Conservation (phyloP, 1,284 basidiomycete species). For the Pyrrhoderma lamaoense region DNA sequence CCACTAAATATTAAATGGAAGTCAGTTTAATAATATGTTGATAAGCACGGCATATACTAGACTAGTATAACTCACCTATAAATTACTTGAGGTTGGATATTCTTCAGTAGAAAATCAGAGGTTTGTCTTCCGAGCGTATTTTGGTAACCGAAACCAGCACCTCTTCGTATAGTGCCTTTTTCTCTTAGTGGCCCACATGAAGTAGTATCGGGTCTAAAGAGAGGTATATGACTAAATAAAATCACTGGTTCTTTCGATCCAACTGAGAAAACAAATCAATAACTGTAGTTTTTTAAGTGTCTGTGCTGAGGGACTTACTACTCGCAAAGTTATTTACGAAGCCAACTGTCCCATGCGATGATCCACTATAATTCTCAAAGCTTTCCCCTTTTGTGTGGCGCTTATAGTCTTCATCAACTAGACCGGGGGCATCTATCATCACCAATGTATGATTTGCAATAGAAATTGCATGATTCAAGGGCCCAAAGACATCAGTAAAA, state of each 20-base stretch:
- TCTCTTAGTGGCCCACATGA: slow-evolving; percentile 74
- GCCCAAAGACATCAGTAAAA: slow-evolving; percentile 63
- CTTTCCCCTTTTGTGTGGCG: slow-evolving; percentile 45
- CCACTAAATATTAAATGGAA: slow-evolving; percentile 42
- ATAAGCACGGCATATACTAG: too few relatives aligned
- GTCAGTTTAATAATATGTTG: too few relatives aligned
- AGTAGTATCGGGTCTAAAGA: slow-evolving; percentile 63
- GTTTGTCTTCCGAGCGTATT: slow-evolving; percentile 72
- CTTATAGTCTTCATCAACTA: slow-evolving; percentile 71
- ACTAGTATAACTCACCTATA: slow-evolving; percentile 47
- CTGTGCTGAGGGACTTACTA: slow-evolving; percentile 30
- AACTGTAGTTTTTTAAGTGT: slow-evolving; percentile 11
- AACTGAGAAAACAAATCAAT: slow-evolving; percentile 15
- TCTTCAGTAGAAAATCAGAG: slow-evolving; percentile 60
- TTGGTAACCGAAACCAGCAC: slow-evolving; percentile 77
- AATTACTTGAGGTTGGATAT: slow-evolving; percentile 56
- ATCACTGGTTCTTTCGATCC: slow-evolving; percentile 42
- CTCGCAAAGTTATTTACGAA: slow-evolving; percentile 58
- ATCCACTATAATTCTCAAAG: slow-evolving; percentile 55
- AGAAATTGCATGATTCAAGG: slow-evolving; percentile 43
- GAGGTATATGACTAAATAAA: slow-evolving; percentile 77
- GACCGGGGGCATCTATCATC: slow-evolving; percentile 66
- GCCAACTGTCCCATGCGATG: slow-evolving; percentile 57
- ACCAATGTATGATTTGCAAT: slow-evolving; percentile 69
- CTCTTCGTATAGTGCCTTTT: slow-evolving; percentile 61